Evolutionary conservation across 768 basidiomycete genomes (phyloP).

Genomic region (Termitomyces sp.): DNA sequence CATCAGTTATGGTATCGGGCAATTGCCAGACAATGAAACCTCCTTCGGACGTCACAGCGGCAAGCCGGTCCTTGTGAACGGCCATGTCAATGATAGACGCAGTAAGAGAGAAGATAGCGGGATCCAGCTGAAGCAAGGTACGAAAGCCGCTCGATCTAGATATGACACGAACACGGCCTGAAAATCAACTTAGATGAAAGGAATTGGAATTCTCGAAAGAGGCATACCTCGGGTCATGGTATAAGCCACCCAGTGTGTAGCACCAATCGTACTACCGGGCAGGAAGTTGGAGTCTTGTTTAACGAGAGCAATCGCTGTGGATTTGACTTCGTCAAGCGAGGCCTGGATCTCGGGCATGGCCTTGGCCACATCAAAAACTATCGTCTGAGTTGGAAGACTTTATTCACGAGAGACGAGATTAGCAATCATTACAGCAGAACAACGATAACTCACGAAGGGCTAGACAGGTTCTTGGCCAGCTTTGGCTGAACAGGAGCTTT

Average conservation of each 20-base stretch:
- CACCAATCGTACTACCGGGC: slow-evolving; percentile 83
- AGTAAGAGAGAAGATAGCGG: slow-evolving; percentile 45
- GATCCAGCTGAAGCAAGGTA: slow-evolving; percentile 71
- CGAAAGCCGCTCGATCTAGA: slow-evolving; percentile 86
- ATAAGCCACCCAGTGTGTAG: slow-evolving; percentile 90
- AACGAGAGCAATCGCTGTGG: slow-evolving; percentile 87
- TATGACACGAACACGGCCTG: slow-evolving; percentile 81
- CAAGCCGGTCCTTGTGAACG: slow-evolving; percentile 74
- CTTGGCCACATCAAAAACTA: slow-evolving; percentile 73
- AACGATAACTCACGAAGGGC: slow-evolving; percentile 44
- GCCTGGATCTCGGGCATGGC: slow-evolving; percentile 72
- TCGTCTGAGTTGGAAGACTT: slow-evolving; percentile 60
- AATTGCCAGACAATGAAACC: slow-evolving; percentile 89
- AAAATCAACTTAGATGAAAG: slow-evolving; percentile 2
- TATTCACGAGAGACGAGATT: slow-evolving; percentile 2
- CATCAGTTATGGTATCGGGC: slow-evolving; percentile 78
- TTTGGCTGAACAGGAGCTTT: slow-evolving; percentile 36
- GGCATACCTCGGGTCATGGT: slow-evolving; percentile 76
- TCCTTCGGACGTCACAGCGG: slow-evolving; percentile 83
- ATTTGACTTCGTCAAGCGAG: slow-evolving; percentile 70
- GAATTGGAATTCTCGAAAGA: not conserved
- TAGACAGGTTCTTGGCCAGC: slow-evolving; percentile 42
- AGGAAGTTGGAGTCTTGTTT: slow-evolving; percentile 81
- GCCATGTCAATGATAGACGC: slow-evolving; percentile 69
- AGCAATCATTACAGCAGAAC: not conserved